These are phyloP conservation scores for Arthrobotrys megalospora DNA, from an alignment of 2,329 filamentous ascomycete genomes.

Conservation along the genomic window DNA sequence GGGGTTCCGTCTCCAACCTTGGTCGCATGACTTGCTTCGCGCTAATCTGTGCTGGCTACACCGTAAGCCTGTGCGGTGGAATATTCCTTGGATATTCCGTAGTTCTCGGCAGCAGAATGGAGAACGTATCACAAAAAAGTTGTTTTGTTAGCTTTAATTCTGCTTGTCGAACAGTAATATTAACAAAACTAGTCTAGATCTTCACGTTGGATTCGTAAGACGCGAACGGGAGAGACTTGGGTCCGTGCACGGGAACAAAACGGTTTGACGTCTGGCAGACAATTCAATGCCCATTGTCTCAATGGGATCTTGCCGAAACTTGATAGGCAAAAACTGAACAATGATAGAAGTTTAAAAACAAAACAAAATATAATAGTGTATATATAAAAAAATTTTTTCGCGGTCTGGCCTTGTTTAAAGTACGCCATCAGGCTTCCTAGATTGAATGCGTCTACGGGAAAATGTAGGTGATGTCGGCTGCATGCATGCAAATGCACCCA, in stretches of 20 bases:
- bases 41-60: constrained; percentile 51
- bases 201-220: constrained; percentile 38
- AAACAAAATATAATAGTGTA: not conserved
- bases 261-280: constrained; percentile 29
- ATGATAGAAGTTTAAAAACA: not conserved
- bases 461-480: constrained; percentile 60
- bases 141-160: constrained; percentile 20
- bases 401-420: constrained; percentile 5
- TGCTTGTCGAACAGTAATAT: constrained; percentile 36
- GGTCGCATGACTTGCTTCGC: constrained; percentile 61
- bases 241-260: constrained; percentile 58
- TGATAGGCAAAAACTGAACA: constrained; percentile 15
- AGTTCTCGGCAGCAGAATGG: constrained; percentile 43
- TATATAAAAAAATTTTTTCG: constrained; percentile 5
- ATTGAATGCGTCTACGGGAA: constrained; percentile 55
- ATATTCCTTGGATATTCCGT: constrained; percentile 61
- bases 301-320: constrained; percentile 14
- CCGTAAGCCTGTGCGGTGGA: constrained; percentile 55
- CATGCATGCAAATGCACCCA: constrained; percentile 56
- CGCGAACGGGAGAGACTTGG: constrained; percentile 13
- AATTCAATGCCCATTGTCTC: constrained; percentile 30
- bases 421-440: constrained; percentile 4
- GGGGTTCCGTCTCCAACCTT: constrained; percentile 61
- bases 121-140: constrained; percentile 31
- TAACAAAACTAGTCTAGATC: constrained; percentile 31